Base-by-base conservation (phyloP, 2,329 filamentous ascomycete genomes). In the Cladophialophora psammophila region DNA sequence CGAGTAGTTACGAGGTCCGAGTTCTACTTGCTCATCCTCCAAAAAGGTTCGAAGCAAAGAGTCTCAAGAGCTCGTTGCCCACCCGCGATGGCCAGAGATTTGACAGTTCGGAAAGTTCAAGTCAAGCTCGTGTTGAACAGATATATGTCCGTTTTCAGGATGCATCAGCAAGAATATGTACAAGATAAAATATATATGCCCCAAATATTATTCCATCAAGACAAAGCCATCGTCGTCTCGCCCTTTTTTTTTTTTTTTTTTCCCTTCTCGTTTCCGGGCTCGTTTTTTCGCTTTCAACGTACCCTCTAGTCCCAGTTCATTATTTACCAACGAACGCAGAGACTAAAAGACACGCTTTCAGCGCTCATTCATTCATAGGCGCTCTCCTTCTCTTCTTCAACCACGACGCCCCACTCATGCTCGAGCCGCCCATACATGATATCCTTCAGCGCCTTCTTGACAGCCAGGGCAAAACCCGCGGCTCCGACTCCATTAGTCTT, bases 341-440 rank as follows among this genome's bases (percentile, higher is more conserved):
- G 26, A 3, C 26, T 26, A 26, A 26, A 26, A 26, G 26, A 26
- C 26, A 26, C 2, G 26, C 3, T 2, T 26, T 26, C 26, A 26
- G 26, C 26, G 26, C 26, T 26, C 26, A 26, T 26, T 50, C 45
- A 50, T 50, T 50, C 45, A 5, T 3, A 50, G 12, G 15, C 45
- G 10, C 5, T 3, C 26, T 26, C 45, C 20, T 50, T 50, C 45
- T 50, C 12, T n/a, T 91, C 88, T 60, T 86, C 81, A 40, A 93
- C 83, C 40, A 91, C 84, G 63, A 91, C 85, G 40, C 86, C 88
- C 90, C 91, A 93, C 56, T 86, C 81, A 76, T 93, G 90, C 65
- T 88, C 75, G 74, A 85, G 86, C 65, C 85, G 85, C 67, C 90
- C 90, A 77, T 90, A 93, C 88, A 92, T 92, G 79, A 93, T 91